These are phyloP conservation scores for Plasmopara halstedii DNA, from an alignment of 352 stramenopile genomes.

Conservation along the genomic window DNA sequence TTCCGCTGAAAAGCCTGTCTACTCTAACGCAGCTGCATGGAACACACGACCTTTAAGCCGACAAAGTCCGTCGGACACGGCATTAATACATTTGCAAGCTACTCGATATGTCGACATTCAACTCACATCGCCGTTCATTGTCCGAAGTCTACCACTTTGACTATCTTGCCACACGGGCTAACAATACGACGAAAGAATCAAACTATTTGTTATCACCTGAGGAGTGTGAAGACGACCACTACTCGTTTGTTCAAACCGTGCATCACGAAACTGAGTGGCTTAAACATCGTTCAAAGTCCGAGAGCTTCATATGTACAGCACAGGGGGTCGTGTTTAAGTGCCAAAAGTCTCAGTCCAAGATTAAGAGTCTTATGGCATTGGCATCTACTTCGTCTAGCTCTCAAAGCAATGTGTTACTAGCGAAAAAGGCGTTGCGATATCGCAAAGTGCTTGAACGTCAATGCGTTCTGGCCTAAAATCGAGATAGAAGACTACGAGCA, in stretches of 20 bases:
- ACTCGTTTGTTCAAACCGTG: conserved; percentile 8
- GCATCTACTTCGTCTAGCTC: neutral
- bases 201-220: neutral
- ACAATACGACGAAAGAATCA: neutral
- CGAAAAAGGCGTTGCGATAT: conserved; percentile 23
- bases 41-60: neutral
- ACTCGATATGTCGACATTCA: neutral
- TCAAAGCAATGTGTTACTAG: conserved; percentile 8
- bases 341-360: conserved; percentile 6
- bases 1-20: conserved; percentile 10
- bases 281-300: conserved; percentile 16
- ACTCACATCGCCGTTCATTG: conserved; percentile 3
- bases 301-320: conserved; percentile 24
- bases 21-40: conserved; percentile 14
- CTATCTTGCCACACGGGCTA: conserved; percentile 3
- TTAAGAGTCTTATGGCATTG: conserved; percentile 11
- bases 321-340: conserved; percentile 23
- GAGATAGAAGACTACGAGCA: neutral
- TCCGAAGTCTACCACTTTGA: conserved; percentile 9
- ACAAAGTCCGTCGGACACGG: conserved; percentile 1
- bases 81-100: conserved; percentile 5
- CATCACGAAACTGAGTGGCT: neutral
- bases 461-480: neutral
- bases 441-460: conserved; percentile 4
- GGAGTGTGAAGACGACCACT: conserved; percentile 8